phyloP scores from a whole-genome alignment of 306 rosid genomes.

The Cicer arietinum region DNA sequence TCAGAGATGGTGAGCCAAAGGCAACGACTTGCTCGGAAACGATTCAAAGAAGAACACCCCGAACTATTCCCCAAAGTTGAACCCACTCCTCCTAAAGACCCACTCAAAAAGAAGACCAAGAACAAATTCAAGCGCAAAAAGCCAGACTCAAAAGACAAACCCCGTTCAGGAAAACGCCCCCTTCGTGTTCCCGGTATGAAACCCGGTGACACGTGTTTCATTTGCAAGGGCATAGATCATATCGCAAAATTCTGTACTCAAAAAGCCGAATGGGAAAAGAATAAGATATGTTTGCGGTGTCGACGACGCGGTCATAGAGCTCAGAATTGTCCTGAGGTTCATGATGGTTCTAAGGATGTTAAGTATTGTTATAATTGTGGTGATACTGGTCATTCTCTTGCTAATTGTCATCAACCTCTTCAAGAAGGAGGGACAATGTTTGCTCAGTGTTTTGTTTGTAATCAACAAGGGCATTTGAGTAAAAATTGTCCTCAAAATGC shows the following conservation, averaged over 20 bases:
- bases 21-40: conserved; percentile 77
- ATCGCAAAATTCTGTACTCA: conserved; percentile 81
- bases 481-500: conserved; percentile 85
- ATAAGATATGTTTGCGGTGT: conserved; percentile 92
- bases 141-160: conserved; percentile 43
- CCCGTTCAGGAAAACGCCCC: conserved; percentile 57
- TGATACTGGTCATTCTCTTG: conserved; percentile 75
- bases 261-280: conserved; percentile 77
- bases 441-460: conserved; percentile 91
- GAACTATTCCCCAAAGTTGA: conserved; percentile 57
- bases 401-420: conserved; percentile 66
- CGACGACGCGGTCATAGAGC: conserved; percentile 84
- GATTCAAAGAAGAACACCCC: conserved; percentile 59
- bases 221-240: conserved; percentile 73
- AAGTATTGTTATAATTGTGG: conserved; percentile 92
- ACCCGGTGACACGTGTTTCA: conserved; percentile 93
- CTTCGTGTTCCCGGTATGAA: conserved; percentile 93
- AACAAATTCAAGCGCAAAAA: conserved; percentile 58
- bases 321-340: conserved; percentile 74
- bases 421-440: conserved; percentile 86
- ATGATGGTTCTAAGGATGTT: conserved; percentile 48
- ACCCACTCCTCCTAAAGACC: conserved; percentile 65
- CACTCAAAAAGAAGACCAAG: conserved; percentile 49
- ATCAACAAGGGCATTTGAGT: conserved; percentile 85
- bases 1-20: conserved; percentile 77